Evolutionary conservation across 2,329 filamentous ascomycete genomes (phyloP), one percentile per base, ranked within the genome.

Genomic region (Sporothrix brasiliensis): DNA sequence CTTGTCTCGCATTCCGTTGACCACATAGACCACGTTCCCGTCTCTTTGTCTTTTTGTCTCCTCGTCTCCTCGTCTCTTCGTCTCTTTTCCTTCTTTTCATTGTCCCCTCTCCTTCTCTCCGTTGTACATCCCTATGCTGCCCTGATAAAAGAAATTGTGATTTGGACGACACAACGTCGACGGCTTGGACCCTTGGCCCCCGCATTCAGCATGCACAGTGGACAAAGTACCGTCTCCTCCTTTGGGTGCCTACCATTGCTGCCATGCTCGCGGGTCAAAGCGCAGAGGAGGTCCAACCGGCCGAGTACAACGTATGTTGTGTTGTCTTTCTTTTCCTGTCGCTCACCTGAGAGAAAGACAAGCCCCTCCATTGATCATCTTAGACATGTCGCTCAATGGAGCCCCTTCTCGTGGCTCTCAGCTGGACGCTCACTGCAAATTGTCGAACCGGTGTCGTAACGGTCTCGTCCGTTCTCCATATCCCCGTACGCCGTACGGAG

Each of bases 231-330:
- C 61, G 9, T 66, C 21, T 44, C 58, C 21, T 27, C 13, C 41
- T 63, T 19, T 24, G 21, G 34, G 21, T 63, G 39, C 41, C 30
- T 50, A 34, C 21, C 61, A 34, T 66, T 34, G n/a, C 47, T 66
- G 27, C 65, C 65, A 27, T 54, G 50, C 47, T 50, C n/a, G 49
- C 65, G n/a, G 65, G 65, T 67, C 65, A 67, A 67, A 67, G 65
- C 65, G 65, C 65, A 27, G 11, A n/a, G 14, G 34, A 34, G 34
- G 34, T 27, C 58, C 41, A 9, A 34, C 63, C 16, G 14, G 14
- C 41, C 14, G 11, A 13, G 41, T 16, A 34, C 34, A 34, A 34
- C 34, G 34, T 34, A 30, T 5, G 34, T 60, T 44, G 21, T 44
- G 3, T n/a, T 16, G 7, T 16, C 2, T 14, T 16, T 30, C 24